Evolutionary conservation across 2,329 filamentous ascomycete genomes (phyloP), one percentile per base, ranked within the genome.

Genomic region (Clonostachys byssicola): DNA sequence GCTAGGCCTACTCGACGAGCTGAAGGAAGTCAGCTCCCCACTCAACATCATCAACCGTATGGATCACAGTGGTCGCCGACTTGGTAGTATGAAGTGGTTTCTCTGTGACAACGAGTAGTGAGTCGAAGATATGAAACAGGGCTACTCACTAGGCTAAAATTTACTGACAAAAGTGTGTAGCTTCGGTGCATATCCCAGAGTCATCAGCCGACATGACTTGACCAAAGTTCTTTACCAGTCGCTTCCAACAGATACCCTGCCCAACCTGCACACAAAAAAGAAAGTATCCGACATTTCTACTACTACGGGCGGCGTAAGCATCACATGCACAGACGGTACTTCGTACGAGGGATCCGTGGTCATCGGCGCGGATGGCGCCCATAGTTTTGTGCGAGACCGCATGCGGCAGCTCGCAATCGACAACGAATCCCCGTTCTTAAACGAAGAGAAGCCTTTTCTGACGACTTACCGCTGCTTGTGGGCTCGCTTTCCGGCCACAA

Each of bases 381-480:
- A 50, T 36, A 54, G 51, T 47, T 53, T 57, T 18, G 51, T 56
- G 6, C 54, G 50, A 16, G 41, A 45, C 42, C 47, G 43, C 5
- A 45, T 45, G 57, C 61, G 66, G 20, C 47, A 52, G 6, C 52
- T 66, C 1, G 61, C 63, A 1, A 14, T 63, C 3, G 53, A 54
- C 2, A 48, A 52, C 0, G 45, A 53, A 0, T 42, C 40, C 0
- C 23, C 43, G 8, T 10, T 23, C 3, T 43, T 56, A 5, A 59
- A 66, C 43, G 53, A 56, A 0, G 58, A 61, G 43, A 49, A 56
- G 4, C 62, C 65, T 3, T 68, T 56, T 40, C 45, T 62, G 13
- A 57, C 61, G 1, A 58, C 52, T 1, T 70, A 63, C 52, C 52
- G 60, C 30, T 60, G 52, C 12, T 51, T 70, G 39, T 70, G 66